A percentile compares a stretch with the other conserved stretches of the same genome.
phyloP scores from a whole-genome alignment of 1,284 basidiomycete species.

The Ganoderma meredithae region DNA sequence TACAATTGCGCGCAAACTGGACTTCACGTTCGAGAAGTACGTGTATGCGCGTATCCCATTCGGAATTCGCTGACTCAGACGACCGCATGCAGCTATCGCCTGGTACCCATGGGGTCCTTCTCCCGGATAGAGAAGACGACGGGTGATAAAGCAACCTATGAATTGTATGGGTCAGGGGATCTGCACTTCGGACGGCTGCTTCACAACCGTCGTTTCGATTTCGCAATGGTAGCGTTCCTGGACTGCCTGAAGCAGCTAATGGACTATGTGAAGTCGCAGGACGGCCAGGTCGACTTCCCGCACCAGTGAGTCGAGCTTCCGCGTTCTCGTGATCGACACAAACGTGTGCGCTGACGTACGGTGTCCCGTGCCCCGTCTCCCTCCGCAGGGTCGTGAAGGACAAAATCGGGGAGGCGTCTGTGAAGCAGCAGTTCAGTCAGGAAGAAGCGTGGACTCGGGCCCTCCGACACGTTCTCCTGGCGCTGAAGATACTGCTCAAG shows the following conservation, averaged over 20 bases:
- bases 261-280: conserved; percentile 81
- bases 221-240: conserved; percentile 95
- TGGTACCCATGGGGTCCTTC: conserved; percentile 93
- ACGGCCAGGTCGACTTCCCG: conserved; percentile 80
- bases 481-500: conserved; percentile 85
- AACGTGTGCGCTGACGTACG: conserved; percentile 22
- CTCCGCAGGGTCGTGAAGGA: conserved; percentile 84
- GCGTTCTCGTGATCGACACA: conserved; percentile 7
- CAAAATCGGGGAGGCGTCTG: conserved; percentile 94
- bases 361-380: neutral
- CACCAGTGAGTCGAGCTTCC: conserved; percentile 71
- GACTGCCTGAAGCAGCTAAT: conserved; percentile 93
- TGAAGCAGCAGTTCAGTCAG: conserved; percentile 93
- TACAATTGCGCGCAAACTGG: conserved; percentile 89
- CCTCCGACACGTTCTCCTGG: conserved; percentile 88
- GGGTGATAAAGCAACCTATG: conserved; percentile 86
- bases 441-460: conserved; percentile 98
- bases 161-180: conserved; percentile 92
- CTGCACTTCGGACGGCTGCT: conserved; percentile 87
- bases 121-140: conserved; percentile 87
- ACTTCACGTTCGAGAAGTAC: conserved; percentile 86
- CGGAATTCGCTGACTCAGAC: neutral
- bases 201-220: conserved; percentile 95
- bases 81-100: conserved; percentile 72
- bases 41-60: conserved; percentile 34